Evolutionary conservation across 768 basidiomycete genomes (phyloP).

Genomic region (Mrakia blollopis): DNA sequence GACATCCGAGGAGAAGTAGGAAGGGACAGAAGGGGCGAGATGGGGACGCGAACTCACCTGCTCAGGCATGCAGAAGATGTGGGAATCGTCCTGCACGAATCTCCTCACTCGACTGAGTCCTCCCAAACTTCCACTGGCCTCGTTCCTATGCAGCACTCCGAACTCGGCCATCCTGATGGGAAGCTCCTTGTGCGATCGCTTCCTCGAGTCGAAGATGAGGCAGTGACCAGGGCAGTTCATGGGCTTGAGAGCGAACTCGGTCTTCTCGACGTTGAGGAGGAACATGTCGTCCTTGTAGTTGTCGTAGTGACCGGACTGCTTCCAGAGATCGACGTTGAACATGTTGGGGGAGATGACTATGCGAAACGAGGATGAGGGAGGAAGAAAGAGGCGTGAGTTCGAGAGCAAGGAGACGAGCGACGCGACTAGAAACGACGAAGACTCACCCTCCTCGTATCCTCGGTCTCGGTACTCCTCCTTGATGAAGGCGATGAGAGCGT

Average conservation of each 20-base stretch:
- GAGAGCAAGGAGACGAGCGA: background rate
- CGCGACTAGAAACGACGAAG: slow-evolving; percentile 29
- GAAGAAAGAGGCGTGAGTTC: background rate
- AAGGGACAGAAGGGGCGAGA: background rate
- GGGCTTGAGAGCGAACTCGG: slow-evolving; percentile 90
- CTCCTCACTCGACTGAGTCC: slow-evolving; percentile 88
- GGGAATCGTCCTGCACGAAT: slow-evolving; percentile 97
- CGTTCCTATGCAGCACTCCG: slow-evolving; percentile 93
- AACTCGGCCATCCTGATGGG: slow-evolving; percentile 98
- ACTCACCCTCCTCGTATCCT: slow-evolving; percentile 81
- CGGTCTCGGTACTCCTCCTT: slow-evolving; percentile 94
- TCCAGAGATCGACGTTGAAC: slow-evolving; percentile 94
- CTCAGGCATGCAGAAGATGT: slow-evolving; percentile 94
- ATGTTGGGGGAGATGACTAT: slow-evolving; percentile 96
- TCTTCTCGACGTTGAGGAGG: slow-evolving; percentile 86
- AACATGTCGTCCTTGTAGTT: slow-evolving; percentile 99
- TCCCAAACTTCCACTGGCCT: slow-evolving; percentile 87
- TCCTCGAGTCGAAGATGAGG: slow-evolving; percentile 88
- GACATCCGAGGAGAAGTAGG: background rate
- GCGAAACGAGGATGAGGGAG: background rate
- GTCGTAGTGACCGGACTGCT: slow-evolving; percentile 96
- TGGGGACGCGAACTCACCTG: slow-evolving; percentile 53
- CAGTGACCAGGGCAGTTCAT: slow-evolving; percentile 99
- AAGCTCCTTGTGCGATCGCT: slow-evolving; percentile 89
- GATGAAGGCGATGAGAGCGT: slow-evolving; percentile 83